Evolutionary conservation across 345 rosid genomes (phyloP), one percentile per base, ranked within the genome.

Genomic region (Linum tenue): DNA sequence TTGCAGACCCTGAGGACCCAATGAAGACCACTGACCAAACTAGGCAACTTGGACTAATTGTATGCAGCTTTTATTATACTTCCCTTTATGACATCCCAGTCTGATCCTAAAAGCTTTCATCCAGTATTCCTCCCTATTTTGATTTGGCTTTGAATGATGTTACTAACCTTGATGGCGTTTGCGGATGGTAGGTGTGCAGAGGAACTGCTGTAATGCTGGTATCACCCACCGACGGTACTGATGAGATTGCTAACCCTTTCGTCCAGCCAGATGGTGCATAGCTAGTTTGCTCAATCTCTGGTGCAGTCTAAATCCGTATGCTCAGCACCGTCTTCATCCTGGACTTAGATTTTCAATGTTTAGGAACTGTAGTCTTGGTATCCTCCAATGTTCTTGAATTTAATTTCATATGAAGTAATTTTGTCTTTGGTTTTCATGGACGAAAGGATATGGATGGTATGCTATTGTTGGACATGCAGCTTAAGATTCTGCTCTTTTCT

Each of bases 141-240:
- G 2, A 43, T 43, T 5, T 43, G 10, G 50, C 3, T 43, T 43
- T 1, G 6, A 0, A 43, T 11, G 10, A 43, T 5, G 9, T 43
- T 5, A 43, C 50, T 22, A 22, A 43, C 50, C 1, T 43, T 1
- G 50, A 5, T 43, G 50, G 6, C 6, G 10, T 3, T 48, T 48
- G 9, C 14, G 9, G 53, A 48, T 37, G 75, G 78, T 80, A 94
- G 99, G 86, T 94, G 40, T 94, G 97, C 71, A 81, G 99, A 67
- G 99, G 97, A 75, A 91, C 99, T 39, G 97, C 99, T 0, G 99
- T 94, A 59, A 94, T 94, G 99, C 90, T 94, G 8, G 99, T 94
- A 40, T 94, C 97, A 15, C 97, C 99, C 40, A 90, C 96, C 0
- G 99, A 94, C 73, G 99, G 97, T 35, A 94, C 97, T 2, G 99